phyloP scores from a whole-genome alignment of 163 green algal genomes.

The Scenedesmus sp. region DNA sequence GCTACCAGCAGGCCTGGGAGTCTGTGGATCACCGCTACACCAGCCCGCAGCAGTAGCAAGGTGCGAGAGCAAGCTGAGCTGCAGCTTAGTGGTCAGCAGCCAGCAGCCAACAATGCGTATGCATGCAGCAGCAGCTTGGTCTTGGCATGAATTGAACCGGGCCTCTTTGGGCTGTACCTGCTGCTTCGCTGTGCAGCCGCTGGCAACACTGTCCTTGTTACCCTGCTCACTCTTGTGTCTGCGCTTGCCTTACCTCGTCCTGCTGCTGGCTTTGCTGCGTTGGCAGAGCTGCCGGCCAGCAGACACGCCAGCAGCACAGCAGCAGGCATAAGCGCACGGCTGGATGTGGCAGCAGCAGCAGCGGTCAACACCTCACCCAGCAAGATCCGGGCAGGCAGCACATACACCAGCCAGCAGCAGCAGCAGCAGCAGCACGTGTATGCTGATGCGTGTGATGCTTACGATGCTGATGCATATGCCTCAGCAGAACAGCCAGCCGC shows the following conservation, averaged over 20 bases:
- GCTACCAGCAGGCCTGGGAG: background rate
- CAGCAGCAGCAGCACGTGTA: slow-evolving; percentile 6
- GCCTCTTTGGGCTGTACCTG: too few species aligned
- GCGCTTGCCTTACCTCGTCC: background rate
- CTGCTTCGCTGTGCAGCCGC: too few species aligned
- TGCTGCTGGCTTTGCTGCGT: background rate
- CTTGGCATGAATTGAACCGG: too few species aligned
- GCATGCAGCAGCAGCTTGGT: background rate
- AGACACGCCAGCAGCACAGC: slow-evolving; percentile 18
- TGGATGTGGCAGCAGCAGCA: slow-evolving; percentile 11
- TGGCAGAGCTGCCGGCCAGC: slow-evolving; percentile 22
- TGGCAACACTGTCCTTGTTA: background rate
- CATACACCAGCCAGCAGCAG: background rate
- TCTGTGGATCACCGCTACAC: background rate
- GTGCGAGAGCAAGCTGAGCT: background rate
- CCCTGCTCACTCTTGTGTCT: background rate
- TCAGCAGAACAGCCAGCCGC: background rate
- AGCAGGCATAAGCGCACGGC: slow-evolving; percentile 2
- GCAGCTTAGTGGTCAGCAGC: too few species aligned
- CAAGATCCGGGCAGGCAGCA: background rate
- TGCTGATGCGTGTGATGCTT: background rate
- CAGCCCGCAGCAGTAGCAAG: background rate
- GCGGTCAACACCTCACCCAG: slow-evolving; percentile 11
- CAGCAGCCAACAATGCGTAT: background rate
- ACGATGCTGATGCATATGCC: background rate